These are phyloP conservation scores for Aspergillus felis DNA, from an alignment of 2,329 filamentous ascomycete genomes.

Conservation along the genomic window DNA sequence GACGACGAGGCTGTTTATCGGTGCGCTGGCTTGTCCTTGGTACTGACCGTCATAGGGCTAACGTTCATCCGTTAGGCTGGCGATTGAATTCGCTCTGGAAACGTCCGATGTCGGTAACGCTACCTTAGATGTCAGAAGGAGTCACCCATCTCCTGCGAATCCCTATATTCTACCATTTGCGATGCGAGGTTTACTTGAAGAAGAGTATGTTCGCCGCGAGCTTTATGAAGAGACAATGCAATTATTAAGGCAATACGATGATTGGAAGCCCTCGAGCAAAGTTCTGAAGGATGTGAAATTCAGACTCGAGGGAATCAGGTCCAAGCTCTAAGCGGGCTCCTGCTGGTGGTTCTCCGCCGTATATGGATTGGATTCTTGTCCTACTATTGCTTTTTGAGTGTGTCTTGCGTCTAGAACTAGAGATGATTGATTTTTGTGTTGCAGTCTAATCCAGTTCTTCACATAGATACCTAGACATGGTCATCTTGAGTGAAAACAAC, in stretches of 20 bases:
- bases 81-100: conserved; percentile 69
- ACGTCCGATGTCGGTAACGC: conserved; percentile 55
- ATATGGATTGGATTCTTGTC: not conserved
- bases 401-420: not conserved
- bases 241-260: conserved; percentile 82
- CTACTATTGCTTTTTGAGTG: not conserved
- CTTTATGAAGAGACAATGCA: conserved; percentile 71
- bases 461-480: not conserved
- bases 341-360: not conserved
- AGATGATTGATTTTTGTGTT: not conserved
- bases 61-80: conserved; percentile 48
- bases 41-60: not conserved
- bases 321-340: conserved; percentile 58
- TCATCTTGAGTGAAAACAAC: not conserved
- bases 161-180: conserved; percentile 94
- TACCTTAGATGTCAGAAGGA: conserved; percentile 50
- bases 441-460: not conserved
- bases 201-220: conserved; percentile 82
- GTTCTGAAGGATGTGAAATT: conserved; percentile 95
- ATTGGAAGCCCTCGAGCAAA: conserved; percentile 88
- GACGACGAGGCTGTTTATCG: conserved; percentile 84
- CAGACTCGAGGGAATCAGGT: conserved; percentile 83
- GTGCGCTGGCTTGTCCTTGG: conserved; percentile 37
- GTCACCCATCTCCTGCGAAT: conserved; percentile 54
- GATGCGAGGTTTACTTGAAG: conserved; percentile 87